These are phyloP conservation scores for Helicostylum pulchrum DNA, from an alignment of 192 early-diverging fungal species.

Conservation along the genomic window DNA sequence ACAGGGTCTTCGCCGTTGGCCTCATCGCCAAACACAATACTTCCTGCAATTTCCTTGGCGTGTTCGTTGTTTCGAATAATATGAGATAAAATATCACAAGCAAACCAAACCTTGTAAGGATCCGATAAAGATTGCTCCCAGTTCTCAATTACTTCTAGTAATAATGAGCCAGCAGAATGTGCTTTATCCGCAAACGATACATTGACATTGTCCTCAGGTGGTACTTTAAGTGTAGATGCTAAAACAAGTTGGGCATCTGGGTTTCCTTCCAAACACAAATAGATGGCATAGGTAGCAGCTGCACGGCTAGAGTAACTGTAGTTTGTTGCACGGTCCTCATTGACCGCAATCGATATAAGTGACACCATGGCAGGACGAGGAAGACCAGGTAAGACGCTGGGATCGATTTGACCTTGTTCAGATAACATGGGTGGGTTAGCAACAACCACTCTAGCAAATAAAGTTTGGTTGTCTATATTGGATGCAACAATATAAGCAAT, in stretches of 20 bases:
- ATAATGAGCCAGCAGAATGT: constrained; percentile 82
- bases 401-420: constrained; percentile 29
- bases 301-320: constrained; percentile 74
- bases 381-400: constrained; percentile 32
- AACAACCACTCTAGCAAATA: constrained; percentile 71
- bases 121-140: constrained; percentile 71
- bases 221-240: constrained; percentile 79
- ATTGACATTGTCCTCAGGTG: constrained; percentile 71
- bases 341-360: constrained; percentile 75
- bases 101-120: constrained; percentile 88
- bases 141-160: constrained; percentile 78
- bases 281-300: constrained; percentile 80
- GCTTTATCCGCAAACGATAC: constrained; percentile 56
- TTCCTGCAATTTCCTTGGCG: constrained; percentile 76
- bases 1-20: constrained; percentile 76
- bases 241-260: constrained; percentile 84
- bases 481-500: constrained; percentile 81
- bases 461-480: constrained; percentile 73
- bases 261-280: constrained; percentile 80
- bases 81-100: constrained; percentile 77
- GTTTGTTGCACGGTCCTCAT: constrained; percentile 40
- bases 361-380: constrained; percentile 81
- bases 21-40: constrained; percentile 72
- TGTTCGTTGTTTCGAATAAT: constrained; percentile 69
- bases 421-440: constrained; percentile 43